A percentile compares a stretch with the other conserved stretches of the same genome.
These are phyloP conservation scores for Talaromyces rugulosus DNA, from an alignment of 2,329 filamentous ascomycete species.

Conservation along the genomic window DNA sequence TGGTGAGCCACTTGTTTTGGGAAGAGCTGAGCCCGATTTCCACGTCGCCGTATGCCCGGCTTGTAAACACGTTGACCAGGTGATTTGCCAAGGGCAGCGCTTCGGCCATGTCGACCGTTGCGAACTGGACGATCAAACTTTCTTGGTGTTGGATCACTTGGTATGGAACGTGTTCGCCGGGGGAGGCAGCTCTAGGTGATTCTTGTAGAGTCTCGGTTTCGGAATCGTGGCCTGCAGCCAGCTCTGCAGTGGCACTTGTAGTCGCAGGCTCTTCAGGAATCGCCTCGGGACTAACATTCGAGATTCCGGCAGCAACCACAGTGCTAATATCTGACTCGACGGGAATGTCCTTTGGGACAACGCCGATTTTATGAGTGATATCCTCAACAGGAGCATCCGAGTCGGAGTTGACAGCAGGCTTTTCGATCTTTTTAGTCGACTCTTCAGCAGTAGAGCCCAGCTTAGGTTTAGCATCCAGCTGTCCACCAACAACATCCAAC, in stretches of 20 bases:
- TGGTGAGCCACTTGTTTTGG: constrained; percentile 13
- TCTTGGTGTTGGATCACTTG: neutral
- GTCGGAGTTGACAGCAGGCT: neutral
- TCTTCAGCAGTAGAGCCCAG: neutral
- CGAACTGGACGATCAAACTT: neutral
- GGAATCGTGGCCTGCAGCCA: neutral
- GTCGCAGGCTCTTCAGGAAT: neutral
- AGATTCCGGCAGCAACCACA: neutral
- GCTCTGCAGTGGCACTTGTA: neutral
- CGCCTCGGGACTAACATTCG: neutral
- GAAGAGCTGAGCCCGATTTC: constrained; percentile 19
- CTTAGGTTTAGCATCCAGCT: neutral
- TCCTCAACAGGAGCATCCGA: neutral
- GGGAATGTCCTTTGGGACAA: neutral
- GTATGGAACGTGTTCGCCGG: neutral
- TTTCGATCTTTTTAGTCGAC: neutral
- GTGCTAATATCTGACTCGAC: neutral
- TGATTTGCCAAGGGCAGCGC: neutral
- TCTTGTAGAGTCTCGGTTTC: neutral
- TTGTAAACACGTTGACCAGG: constrained; percentile 16
- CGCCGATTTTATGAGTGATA: neutral
- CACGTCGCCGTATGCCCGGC: constrained; percentile 18
- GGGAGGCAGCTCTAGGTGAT: neutral
- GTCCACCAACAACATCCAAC: neutral
- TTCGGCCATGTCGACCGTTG: neutral